Evolutionary conservation across 2,329 filamentous ascomycete genomes (phyloP), one percentile per base, ranked within the genome.

Genomic region (Sporothrix pallida): DNA sequence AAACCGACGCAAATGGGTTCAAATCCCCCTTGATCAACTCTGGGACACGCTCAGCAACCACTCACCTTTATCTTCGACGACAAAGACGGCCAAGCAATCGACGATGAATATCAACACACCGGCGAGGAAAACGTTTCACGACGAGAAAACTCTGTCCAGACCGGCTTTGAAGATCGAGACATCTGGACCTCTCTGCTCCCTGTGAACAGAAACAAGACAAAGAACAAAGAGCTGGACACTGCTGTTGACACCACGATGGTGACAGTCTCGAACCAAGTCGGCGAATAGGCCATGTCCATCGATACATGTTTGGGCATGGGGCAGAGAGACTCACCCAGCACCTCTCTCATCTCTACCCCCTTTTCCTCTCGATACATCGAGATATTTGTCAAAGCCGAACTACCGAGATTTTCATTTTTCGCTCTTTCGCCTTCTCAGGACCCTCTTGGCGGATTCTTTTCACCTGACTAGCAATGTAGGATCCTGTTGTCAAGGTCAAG

Each of bases 1-100:
- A 42, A 5, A 20, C 42, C 12, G 15, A 8, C 17, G 52, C 20
- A 56, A 65, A 65, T 20, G 20, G n/a, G 3, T 20, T 20, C 42
- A 20, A 15, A 37, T 37, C 1, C 5, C 31, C 31, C 20, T 15
- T 7, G 5, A 48, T 13, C 10, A 42, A 26, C n/a, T 54, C n/a
- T 52, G 15, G 13, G 7, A 37, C 20, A 31, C 48, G 9, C 67
- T 69, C 48, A 69, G 67, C 67, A 69, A 56, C 65, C 65, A 37
- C 17, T 7, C 46, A 20, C n/a, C 12, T 20, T 3, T 15, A 37
- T 10, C 6, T 31, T 31, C 23, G 15, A 54, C 48, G 67, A 69
- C 46, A 42, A 71, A 62, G 26, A 31, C 37, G 17, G 54, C 1
- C 13, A 50, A 54, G 44, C 23, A 63, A 54, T 2, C 8, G 37